These are phyloP conservation scores for Talaromyces sp. DNA, from an alignment of 2,329 filamentous ascomycete species.

Conservation along the genomic window DNA sequence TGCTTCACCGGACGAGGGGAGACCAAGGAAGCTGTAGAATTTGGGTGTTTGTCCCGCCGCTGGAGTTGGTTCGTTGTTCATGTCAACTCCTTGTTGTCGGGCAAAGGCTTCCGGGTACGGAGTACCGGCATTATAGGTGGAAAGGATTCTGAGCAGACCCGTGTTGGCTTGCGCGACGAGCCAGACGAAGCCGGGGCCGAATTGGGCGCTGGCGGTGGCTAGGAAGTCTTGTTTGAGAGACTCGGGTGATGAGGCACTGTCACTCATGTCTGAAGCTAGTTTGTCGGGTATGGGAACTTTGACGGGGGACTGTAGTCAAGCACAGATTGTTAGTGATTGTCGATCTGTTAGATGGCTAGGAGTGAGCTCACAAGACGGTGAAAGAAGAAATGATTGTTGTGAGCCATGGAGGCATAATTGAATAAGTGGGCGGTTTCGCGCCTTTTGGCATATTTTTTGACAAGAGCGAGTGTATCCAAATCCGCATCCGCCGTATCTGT, in stretches of 20 bases:
- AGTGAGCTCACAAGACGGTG: slow-evolving; percentile 37
- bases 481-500: slow-evolving; percentile 61
- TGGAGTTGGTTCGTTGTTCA: slow-evolving; percentile 38
- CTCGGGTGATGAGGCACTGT: slow-evolving; percentile 75
- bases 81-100: slow-evolving; percentile 56
- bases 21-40: slow-evolving; percentile 22
- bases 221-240: slow-evolving; percentile 76
- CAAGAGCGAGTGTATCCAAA: slow-evolving; percentile 60
- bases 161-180: slow-evolving; percentile 60
- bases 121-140: slow-evolving; percentile 86
- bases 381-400: slow-evolving; percentile 69
- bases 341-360: too few species aligned
- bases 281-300: slow-evolving; percentile 49
- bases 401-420: slow-evolving; percentile 94
- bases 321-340: background rate
- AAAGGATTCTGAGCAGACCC: slow-evolving; percentile 61
- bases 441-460: slow-evolving; percentile 72
- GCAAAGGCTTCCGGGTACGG: slow-evolving; percentile 82
- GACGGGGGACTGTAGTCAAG: slow-evolving; percentile 32
- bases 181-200: slow-evolving; percentile 96
- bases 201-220: slow-evolving; percentile 80
- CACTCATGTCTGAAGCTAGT: slow-evolving; percentile 57
- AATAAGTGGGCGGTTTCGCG: slow-evolving; percentile 73
- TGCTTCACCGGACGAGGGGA: slow-evolving; percentile 13
- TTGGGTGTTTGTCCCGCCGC: slow-evolving; percentile 11